These are phyloP conservation scores for Pseudocercospora macadamiae DNA, from an alignment of 2,329 filamentous ascomycete genomes.

Conservation along the genomic window DNA sequence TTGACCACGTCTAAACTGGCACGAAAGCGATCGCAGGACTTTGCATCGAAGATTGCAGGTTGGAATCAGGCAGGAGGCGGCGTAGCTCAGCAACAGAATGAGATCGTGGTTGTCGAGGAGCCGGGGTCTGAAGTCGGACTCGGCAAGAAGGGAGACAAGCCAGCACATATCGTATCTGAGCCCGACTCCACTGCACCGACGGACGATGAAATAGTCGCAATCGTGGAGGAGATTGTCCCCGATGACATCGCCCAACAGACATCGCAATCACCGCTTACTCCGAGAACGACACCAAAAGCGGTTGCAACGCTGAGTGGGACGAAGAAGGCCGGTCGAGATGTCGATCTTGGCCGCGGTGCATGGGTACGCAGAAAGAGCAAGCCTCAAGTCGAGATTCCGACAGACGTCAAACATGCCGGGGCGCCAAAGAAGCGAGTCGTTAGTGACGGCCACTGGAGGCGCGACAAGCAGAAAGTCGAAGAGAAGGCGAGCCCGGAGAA, in stretches of 20 bases:
- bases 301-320: constrained; percentile 9
- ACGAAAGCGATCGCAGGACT: constrained; percentile 37
- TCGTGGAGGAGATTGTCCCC: constrained; percentile 14
- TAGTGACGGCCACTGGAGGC: constrained; percentile 83
- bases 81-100: constrained; percentile 32
- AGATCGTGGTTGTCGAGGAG: constrained; percentile 30
- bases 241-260: constrained; percentile 2
- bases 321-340: constrained; percentile 30
- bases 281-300: constrained; percentile 14
- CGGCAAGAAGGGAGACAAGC: constrained; percentile 8
- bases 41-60: constrained; percentile 36
- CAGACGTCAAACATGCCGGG: constrained; percentile 54
- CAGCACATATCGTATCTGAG: constrained; percentile 29
- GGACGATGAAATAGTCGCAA: constrained; percentile 15
- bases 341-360: constrained; percentile 39
- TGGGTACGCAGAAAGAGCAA: constrained; percentile 42
- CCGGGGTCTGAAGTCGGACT: constrained; percentile 3
- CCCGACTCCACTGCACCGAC: constrained; percentile 16
- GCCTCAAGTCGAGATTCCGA: constrained; percentile 44
- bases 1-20: constrained; percentile 32
- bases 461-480: constrained; percentile 34
- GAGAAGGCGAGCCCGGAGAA: constrained; percentile 26
- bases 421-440: constrained; percentile 89
- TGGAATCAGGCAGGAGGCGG: constrained; percentile 38
- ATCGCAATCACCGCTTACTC: constrained; percentile 7